Conservation (phyloP, 192 early-diverging fungal species). For the Coemansia umbellata region DNA sequence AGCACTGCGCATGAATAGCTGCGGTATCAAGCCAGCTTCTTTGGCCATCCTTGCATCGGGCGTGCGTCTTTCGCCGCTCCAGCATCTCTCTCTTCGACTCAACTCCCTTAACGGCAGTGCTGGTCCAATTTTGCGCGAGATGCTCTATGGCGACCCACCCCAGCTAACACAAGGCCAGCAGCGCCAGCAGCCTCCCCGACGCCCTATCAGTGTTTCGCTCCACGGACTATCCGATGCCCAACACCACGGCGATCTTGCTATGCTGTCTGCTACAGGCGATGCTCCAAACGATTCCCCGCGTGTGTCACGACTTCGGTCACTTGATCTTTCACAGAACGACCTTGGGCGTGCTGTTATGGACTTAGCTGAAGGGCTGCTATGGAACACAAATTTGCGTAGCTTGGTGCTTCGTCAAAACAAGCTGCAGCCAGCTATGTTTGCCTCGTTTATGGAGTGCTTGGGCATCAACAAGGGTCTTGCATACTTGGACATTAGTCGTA, state of each 20-base stretch:
- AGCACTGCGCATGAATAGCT: conserved; percentile 53
- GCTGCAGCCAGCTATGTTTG: conserved; percentile 46
- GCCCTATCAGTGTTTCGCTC: conserved; percentile 45
- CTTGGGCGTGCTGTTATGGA: conserved; percentile 45
- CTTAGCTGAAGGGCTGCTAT: conserved; percentile 43
- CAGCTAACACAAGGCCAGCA: conserved; percentile 20
- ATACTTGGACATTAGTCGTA: conserved; percentile 57
- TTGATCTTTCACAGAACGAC: conserved; percentile 50
- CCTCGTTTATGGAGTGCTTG: conserved; percentile 49
- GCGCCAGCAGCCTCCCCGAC: conserved; percentile 12
- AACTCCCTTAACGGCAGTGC: conserved; percentile 40
- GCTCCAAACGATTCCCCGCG: conserved; percentile 27
- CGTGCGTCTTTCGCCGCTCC: conserved; percentile 44
- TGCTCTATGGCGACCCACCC: conserved; percentile 50
- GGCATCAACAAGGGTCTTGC: conserved; percentile 50
- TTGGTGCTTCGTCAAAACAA: conserved; percentile 51
- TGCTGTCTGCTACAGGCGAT: conserved; percentile 5
- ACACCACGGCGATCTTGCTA: conserved; percentile 12
- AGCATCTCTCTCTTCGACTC: conserved; percentile 45
- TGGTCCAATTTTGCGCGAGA: conserved; percentile 46
- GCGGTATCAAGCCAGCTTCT: conserved; percentile 43
- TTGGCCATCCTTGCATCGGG: conserved; percentile 52
- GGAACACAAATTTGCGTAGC: conserved; percentile 47
- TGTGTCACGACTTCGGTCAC: conserved; percentile 40
- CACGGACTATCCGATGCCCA: conserved; percentile 47